These are phyloP conservation scores for Conticribra guillardii DNA, from an alignment of 108 stramenopile species.

Conservation along the genomic window DNA sequence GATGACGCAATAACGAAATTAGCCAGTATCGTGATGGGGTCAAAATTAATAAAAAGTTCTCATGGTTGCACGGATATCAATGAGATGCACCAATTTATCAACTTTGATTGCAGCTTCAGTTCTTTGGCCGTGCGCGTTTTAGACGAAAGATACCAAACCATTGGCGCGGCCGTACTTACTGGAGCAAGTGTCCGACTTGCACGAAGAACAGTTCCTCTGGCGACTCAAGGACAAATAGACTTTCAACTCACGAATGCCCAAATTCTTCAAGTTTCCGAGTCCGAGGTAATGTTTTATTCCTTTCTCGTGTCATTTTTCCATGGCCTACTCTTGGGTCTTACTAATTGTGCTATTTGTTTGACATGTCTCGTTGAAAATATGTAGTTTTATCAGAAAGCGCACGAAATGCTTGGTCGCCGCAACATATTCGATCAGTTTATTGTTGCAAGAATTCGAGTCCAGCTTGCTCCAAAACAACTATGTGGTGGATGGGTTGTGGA, in stretches of 20 bases:
- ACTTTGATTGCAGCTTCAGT: conserved; percentile 42
- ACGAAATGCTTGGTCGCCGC: conserved; percentile 50
- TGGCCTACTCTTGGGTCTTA: background rate
- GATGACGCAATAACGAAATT: conserved; percentile 4
- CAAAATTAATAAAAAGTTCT: background rate
- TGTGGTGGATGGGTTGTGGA: conserved; percentile 61
- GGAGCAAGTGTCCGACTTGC: conserved; percentile 35
- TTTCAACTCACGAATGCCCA: conserved; percentile 50
- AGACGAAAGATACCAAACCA: background rate
- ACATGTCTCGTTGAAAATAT: too few species aligned
- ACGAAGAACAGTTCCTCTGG: conserved; percentile 6
- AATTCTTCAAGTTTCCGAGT: conserved; percentile 38
- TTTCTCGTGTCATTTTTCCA: background rate
- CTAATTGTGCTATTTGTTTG: background rate
- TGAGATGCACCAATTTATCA: background rate
- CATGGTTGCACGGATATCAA: background rate
- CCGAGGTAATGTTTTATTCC: conserved; percentile 7
- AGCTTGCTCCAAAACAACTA: conserved; percentile 38
- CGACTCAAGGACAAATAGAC: conserved; percentile 45
- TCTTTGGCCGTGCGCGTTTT: conserved; percentile 36
- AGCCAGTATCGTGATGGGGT: conserved; percentile 4
- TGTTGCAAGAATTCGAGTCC: conserved; percentile 41
- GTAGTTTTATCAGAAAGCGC: conserved; percentile 28
- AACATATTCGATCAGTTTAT: conserved; percentile 47
- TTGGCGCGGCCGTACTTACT: conserved; percentile 31